Evolutionary conservation across 352 stramenopile species (phyloP).

Genomic region (Saprolegnia parasitica): DNA sequence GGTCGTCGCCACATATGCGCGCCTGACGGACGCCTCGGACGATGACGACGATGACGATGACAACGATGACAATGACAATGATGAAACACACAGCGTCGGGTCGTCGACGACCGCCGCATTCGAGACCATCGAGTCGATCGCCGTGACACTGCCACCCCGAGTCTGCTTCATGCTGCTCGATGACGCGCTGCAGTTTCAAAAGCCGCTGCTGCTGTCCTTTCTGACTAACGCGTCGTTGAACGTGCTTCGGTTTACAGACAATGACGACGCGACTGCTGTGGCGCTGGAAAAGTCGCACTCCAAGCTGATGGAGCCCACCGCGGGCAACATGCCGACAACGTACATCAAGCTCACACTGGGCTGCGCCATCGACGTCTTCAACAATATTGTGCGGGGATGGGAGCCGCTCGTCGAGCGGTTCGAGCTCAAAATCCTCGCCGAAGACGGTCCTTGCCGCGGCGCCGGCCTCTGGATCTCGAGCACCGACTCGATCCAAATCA

Average conservation of each 20-base stretch:
- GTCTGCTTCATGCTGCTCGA: conserved; percentile 18
- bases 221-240: background rate
- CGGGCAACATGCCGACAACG: background rate
- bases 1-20: background rate
- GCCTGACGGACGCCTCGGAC: background rate
- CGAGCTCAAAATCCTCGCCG: conserved; percentile 7
- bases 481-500: conserved; percentile 16
- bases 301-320: background rate
- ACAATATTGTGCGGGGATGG: conserved; percentile 27
- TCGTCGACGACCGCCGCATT: background rate
- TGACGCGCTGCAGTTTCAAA: conserved; percentile 19
- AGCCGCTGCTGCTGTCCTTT: conserved; percentile 4
- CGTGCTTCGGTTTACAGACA: background rate
- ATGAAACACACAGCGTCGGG: background rate
- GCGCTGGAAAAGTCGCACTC: background rate
- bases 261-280: background rate
- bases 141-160: background rate
- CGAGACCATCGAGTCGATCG: background rate
- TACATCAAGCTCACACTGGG: conserved; percentile 14
- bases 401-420: conserved; percentile 20
- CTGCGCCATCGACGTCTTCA: conserved; percentile 18
- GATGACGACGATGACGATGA: background rate
- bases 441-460: background rate
- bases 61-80: background rate
- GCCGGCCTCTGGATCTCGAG: background rate